Evolutionary conservation across 2,329 filamentous ascomycete species (phyloP), one percentile per base, ranked within the genome.

Genomic region (Fusarium sambucinum): DNA sequence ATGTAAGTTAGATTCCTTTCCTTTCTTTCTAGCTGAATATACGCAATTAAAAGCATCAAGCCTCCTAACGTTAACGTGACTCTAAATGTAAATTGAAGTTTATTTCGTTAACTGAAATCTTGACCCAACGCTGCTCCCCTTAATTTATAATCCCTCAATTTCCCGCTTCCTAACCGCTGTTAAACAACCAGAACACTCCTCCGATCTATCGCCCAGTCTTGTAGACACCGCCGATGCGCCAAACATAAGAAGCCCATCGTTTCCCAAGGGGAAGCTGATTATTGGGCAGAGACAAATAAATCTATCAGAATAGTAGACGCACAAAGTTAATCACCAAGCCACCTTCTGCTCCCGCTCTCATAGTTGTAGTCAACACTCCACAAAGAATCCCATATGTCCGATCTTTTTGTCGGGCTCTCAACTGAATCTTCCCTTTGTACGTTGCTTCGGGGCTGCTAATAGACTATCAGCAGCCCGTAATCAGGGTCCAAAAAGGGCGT

Each of bases 311-410:
- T 51, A 54, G 32, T 27, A 45, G 17, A 48, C 50, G 48, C 48
- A 52, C 21, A 44, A 29, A 35, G 30, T 27, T 27, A 54, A 30
- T 6, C 30, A 35, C 7, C 41, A 5, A 23, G 33, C 65, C 70
- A 76, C 64, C 67, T 75, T 68, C 70, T 76, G n/a, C 58, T 54
- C 3, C 73, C 70, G 41, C 81, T 84, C 68, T 86, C 86, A 50
- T 86, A 84, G 65, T 80, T 87, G 45, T 88, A 81, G 70, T 90
- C 87, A 27, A 89, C 74, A 65, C 82, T 87, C 87, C 88, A 90
- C 17, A 90, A 77, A 14, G 85, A 83, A 68, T 89, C 87, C 87
- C 87, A 90, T 12, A 89, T 82, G 6, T 89, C 79, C 29, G 85
- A 87, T 71, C 78, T 85, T 76, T 82, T 86, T n/a, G 75, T 78